Conservation (phyloP, 2,329 filamentous ascomycete species). For the Trichoderma sp. region DNA sequence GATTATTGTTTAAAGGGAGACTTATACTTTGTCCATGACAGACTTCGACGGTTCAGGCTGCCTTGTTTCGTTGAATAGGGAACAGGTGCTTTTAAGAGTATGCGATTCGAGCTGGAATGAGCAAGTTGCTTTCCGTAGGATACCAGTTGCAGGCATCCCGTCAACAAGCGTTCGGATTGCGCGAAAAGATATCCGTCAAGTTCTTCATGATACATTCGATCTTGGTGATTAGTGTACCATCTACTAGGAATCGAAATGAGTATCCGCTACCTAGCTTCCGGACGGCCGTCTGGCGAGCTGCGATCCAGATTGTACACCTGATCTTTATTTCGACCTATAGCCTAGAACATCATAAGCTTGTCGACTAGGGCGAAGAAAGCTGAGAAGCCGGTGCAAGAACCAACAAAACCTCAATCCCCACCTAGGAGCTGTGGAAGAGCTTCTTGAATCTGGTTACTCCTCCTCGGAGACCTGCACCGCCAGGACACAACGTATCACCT, state of each 20-base stretch:
- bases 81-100: constrained; percentile 42
- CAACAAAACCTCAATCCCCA: no score
- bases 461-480: no score
- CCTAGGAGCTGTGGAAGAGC: no score
- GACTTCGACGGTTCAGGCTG: constrained; percentile 35
- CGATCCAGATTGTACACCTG: no score
- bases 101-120: constrained; percentile 44
- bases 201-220: constrained; percentile 36
- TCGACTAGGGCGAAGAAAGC: no score
- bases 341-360: no score
- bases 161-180: constrained; percentile 42
- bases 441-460: no score
- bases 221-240: constrained; percentile 28
- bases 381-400: no score
- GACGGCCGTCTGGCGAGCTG: no score
- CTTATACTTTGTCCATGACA: constrained; percentile 40
- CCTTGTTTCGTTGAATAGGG: constrained; percentile 39
- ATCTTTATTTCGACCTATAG: no score
- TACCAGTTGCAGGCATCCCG: constrained; percentile 39
- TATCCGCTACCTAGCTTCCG: constrained; percentile 30
- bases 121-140: constrained; percentile 36
- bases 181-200: constrained; percentile 39
- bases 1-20: constrained; percentile 32
- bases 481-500: no score
- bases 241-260: constrained; percentile 36